Evolutionary conservation across 306 rosid species (phyloP).

Genomic region (Glycine latifolia): DNA sequence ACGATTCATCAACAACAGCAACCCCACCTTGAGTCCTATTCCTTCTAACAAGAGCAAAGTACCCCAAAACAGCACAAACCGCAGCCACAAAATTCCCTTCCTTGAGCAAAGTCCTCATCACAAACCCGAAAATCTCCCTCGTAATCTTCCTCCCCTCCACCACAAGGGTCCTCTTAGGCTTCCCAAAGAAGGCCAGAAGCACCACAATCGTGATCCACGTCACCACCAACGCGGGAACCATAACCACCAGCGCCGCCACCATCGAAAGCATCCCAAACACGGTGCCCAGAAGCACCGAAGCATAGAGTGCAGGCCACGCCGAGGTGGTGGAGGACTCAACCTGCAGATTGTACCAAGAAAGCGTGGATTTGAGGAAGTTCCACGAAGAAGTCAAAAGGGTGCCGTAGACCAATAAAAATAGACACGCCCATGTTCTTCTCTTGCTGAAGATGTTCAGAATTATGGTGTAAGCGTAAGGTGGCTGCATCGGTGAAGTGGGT

Average conservation of each 20-base stretch:
- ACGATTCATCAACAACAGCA: constrained; percentile 37
- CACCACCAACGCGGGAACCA: constrained; percentile 81
- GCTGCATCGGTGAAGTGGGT: constrained; percentile 40
- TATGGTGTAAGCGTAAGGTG: constrained; percentile 58
- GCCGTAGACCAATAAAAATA: constrained; percentile 66
- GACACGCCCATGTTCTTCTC: constrained; percentile 84
- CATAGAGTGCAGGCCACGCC: constrained; percentile 85
- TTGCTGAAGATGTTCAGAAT: constrained; percentile 71
- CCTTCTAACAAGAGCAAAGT: constrained; percentile 73
- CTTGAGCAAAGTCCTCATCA: constrained; percentile 76
- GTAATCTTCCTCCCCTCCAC: constrained; percentile 93
- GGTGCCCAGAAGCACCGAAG: constrained; percentile 82
- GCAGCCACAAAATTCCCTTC: constrained; percentile 96
- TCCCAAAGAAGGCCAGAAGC: constrained; percentile 86
- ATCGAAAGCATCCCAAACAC: constrained; percentile 82
- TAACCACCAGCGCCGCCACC: constrained; percentile 81
- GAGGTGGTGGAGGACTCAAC: constrained; percentile 52
- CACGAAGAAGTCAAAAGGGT: constrained; percentile 63
- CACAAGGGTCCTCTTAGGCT: constrained; percentile 71
- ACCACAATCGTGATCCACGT: constrained; percentile 93
- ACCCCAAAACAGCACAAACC: constrained; percentile 84
- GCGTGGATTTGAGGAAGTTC: constrained; percentile 73
- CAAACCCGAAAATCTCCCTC: constrained; percentile 64
- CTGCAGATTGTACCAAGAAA: constrained; percentile 74
- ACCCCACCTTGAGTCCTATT: constrained; percentile 43